These are phyloP conservation scores for Apiospora hydei DNA, from an alignment of 2,329 filamentous ascomycete genomes.

Conservation along the genomic window DNA sequence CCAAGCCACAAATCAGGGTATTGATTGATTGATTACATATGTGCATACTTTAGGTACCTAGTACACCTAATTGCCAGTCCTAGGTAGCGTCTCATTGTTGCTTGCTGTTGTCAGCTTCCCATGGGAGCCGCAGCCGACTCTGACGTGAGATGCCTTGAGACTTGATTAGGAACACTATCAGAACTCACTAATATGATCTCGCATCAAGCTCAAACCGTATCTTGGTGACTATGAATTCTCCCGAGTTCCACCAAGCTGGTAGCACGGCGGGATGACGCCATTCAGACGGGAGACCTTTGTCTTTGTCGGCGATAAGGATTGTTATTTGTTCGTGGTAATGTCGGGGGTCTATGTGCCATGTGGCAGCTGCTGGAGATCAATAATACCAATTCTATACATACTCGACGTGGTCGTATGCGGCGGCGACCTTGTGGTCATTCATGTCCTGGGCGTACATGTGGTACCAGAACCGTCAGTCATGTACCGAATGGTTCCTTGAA, in stretches of 20 bases:
- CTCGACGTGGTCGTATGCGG: not conserved
- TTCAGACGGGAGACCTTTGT: not conserved
- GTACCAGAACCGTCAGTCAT: not conserved
- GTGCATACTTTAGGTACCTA: too few relatives aligned
- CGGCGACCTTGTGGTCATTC: not conserved
- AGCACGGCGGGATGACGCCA: not conserved
- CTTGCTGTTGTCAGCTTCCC: not conserved
- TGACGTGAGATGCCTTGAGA: not conserved
- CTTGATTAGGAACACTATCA: not conserved
- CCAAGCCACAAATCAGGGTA: not conserved
- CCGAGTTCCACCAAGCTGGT: not conserved
- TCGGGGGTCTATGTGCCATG: not conserved
- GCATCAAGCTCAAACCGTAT: slow-evolving; percentile 12
- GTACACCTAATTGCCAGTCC: not conserved
- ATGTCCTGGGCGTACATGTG: not conserved
- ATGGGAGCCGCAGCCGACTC: not conserved
- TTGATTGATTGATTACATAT: not conserved
- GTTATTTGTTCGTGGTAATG: not conserved
- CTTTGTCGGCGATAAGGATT: slow-evolving; percentile 2
- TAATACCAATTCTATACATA: not conserved
- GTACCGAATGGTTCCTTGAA: not conserved
- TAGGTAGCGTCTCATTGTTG: not conserved
- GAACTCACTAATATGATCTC: not conserved
- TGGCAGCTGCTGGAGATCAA: not conserved
- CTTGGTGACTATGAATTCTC: not conserved